These are phyloP conservation scores for Xylariaceae sp. DNA, from an alignment of 2,329 filamentous ascomycete genomes.

Conservation along the genomic window DNA sequence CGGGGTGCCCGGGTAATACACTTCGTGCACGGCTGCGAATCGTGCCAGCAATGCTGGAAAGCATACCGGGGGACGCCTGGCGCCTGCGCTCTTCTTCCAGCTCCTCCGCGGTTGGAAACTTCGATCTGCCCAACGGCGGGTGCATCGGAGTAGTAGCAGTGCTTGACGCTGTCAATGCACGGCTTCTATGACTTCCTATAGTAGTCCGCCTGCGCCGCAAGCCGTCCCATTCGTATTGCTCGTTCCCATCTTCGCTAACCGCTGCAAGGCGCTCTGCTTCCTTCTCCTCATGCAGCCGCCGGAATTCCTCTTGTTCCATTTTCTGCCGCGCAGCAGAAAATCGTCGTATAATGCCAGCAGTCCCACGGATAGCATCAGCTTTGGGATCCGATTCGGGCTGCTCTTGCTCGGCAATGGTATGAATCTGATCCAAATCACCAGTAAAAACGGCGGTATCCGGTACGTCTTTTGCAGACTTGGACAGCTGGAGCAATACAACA, in stretches of 20 bases:
- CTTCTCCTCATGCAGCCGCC: conserved; percentile 78
- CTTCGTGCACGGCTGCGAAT: conserved; percentile 52
- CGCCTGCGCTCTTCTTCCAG: conserved; percentile 55
- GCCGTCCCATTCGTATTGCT: conserved; percentile 84
- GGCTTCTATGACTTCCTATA: conserved; percentile 44
- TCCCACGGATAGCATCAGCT: conserved; percentile 90
- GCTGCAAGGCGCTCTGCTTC: conserved; percentile 70
- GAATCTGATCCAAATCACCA: conserved; percentile 91
- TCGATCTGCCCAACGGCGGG: conserved; percentile 85
- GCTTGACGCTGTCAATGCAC: conserved; percentile 39
- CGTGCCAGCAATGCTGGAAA: conserved; percentile 61
- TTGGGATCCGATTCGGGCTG: conserved; percentile 96
- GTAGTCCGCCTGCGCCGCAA: conserved; percentile 72
- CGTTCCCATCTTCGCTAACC: conserved; percentile 74
- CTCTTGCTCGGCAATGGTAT: conserved; percentile 91
- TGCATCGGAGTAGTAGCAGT: conserved; percentile 51
- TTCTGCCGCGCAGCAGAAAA: conserved; percentile 76
- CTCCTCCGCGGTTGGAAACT: conserved; percentile 71
- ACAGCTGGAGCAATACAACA: conserved; percentile 91
- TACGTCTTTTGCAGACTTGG: conserved; percentile 96
- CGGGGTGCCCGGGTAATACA: conserved; percentile 44
- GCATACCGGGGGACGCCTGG: conserved; percentile 49
- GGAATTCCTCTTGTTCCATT: conserved; percentile 79
- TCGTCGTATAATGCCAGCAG: conserved; percentile 83
- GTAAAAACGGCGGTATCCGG: conserved; percentile 90